Evolutionary conservation across 108 stramenopile species (phyloP), one percentile per base, ranked within the genome.

Genomic region (Cylindrotheca closterium): DNA sequence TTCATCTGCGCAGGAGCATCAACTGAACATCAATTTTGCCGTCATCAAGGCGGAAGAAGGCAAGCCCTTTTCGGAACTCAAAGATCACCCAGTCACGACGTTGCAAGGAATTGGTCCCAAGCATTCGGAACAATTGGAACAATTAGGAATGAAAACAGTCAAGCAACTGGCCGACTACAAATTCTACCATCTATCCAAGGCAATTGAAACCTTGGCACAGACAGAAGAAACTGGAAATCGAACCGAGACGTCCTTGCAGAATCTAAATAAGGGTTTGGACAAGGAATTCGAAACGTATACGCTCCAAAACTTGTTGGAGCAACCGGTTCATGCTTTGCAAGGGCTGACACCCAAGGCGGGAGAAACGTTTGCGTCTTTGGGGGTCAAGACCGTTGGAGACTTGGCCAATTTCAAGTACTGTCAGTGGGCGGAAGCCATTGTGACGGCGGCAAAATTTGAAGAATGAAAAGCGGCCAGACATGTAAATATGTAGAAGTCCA

Each of bases 251-350:
- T 52, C 60, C 27, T 46, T 47, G 23, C 63, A 77, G 60, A 81
- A 81, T 60, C 42, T 69, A 3, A 63, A 81, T 65, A 81, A 75
- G 57, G 74, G 58, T 21, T 66, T 82, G 42, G 80, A 78, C 61
- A 71, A 76, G 47, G 77, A 60, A 33, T 71, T 61, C 33, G 80
- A 82, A 59, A 1, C 46, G 58, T 69, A 75, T 51, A 49, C 60
- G 17, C 62, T 82, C 25, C 63, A 70, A 50, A 77, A 82, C 33
- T 62, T 82, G 37, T 22, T 68, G 15, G 64, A 70, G 7, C 56
- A 61, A 0, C 80, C 80, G 0, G 47, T 68, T 8, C 33, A 67
- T 0, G 80, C 77, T 46, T 63, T 82, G 5, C 55, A 82, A 51
- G 78, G 78, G n/a, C 26, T 79, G 2, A 48, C 59, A 12, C 15